phyloP scores from a whole-genome alignment of 176 grass and related monocot species.

The Cenchrus purpureus region DNA sequence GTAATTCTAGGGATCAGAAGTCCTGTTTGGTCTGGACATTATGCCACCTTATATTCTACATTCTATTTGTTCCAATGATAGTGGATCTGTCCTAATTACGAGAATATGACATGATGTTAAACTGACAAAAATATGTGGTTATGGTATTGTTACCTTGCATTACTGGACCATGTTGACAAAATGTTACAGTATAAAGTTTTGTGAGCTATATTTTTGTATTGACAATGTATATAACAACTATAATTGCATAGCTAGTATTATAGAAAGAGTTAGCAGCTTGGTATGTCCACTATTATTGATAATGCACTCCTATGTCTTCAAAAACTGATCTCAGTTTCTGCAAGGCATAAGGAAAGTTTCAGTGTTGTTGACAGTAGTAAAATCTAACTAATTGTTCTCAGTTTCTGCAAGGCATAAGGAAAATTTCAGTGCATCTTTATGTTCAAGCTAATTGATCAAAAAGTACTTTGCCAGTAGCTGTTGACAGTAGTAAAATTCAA shows the following conservation, averaged over 20 bases:
- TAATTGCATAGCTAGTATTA: neutral
- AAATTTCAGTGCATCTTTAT: too few species aligned
- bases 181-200: neutral
- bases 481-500: too few species aligned
- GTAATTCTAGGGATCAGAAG: constrained; percentile 12
- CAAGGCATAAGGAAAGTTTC: too few species aligned
- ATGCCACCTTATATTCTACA: neutral
- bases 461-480: too few species aligned
- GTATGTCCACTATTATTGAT: too few species aligned
- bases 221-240: neutral
- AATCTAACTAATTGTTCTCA: too few species aligned
- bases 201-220: constrained; percentile 15
- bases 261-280: neutral
- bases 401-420: too few species aligned
- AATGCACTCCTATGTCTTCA: too few species aligned
- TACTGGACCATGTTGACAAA: neutral
- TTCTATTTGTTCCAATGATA: neutral
- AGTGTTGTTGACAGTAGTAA: too few species aligned
- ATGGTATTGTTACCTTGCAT: neutral
- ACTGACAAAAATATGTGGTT: neutral
- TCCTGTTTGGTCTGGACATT: constrained; percentile 28
- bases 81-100: neutral
- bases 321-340: too few species aligned
- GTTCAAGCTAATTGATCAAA: too few species aligned
- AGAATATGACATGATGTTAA: neutral